A percentile compares a stretch with the other conserved stretches of the same genome.
Evolutionary conservation across 1,139 yeast genomes (phyloP).

Genomic region (Debaryomycetaceae sp.): DNA sequence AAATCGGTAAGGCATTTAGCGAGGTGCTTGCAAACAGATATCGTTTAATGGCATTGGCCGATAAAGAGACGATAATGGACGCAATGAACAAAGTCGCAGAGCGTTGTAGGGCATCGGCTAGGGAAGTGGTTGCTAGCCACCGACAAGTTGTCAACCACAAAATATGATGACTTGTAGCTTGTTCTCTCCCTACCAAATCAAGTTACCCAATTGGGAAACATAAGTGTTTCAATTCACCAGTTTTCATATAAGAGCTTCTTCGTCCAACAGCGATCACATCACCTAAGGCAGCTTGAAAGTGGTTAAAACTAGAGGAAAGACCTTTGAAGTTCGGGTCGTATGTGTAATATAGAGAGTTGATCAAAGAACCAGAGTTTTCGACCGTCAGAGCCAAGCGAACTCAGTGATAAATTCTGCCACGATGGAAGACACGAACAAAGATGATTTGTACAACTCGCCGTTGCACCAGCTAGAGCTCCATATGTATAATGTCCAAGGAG

Average conservation of each 20-base stretch:
- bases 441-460: slow-evolving; percentile 16
- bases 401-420: neutral
- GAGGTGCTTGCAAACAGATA: too few relatives aligned
- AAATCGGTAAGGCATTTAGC: too few relatives aligned
- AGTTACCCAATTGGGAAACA: neutral
- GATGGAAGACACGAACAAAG: neutral
- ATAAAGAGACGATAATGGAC: too few relatives aligned
- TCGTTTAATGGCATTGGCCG: too few relatives aligned
- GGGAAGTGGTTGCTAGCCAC: neutral
- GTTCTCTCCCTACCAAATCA: neutral
- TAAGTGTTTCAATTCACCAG: neutral
- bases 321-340: neutral
- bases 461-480: slow-evolving; percentile 17
- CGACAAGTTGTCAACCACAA: neutral
- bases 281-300: too few relatives aligned
- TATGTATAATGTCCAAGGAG: slow-evolving; percentile 6
- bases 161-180: neutral
- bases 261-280: too few relatives aligned
- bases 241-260: neutral
- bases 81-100: too few relatives aligned
- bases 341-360: neutral
- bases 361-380: neutral
- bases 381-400: neutral
- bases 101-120: too few relatives aligned
- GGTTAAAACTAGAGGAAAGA: too few relatives aligned